Conservation (phyloP, 2,329 filamentous ascomycete species). For the Didymella arachidicola region DNA sequence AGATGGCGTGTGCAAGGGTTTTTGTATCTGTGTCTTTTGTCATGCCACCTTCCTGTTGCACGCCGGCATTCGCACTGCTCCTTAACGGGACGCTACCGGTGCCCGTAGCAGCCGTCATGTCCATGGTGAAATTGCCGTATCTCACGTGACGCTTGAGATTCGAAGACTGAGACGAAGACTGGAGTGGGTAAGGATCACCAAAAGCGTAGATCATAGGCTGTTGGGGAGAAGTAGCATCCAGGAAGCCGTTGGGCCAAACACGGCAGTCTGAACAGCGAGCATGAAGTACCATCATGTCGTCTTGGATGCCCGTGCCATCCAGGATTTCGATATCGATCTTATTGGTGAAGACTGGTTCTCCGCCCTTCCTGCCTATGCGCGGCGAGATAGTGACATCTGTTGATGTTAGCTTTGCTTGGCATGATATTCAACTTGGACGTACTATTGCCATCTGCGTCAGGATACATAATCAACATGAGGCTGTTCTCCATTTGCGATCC, state of each 20-base stretch:
- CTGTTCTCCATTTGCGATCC: constrained; percentile 54
- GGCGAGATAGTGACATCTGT: constrained; percentile 50
- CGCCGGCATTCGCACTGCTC: constrained; percentile 29
- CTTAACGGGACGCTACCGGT: constrained; percentile 46
- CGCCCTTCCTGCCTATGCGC: constrained; percentile 44
- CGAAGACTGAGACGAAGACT: constrained; percentile 43
- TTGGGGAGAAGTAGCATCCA: constrained; percentile 41
- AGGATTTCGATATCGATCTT: constrained; percentile 42
- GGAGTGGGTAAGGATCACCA: constrained; percentile 41
- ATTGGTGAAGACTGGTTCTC: constrained; percentile 47
- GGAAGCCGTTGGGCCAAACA: constrained; percentile 45
- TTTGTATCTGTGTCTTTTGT: constrained; percentile 39
- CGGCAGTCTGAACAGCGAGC: constrained; percentile 53
- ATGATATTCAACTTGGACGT: constrained; percentile 12
- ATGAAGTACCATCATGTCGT: constrained; percentile 49
- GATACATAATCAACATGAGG: constrained; percentile 57
- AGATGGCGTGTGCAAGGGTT: constrained; percentile 42
- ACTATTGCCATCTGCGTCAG: constrained; percentile 45
- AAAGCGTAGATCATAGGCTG: constrained; percentile 56
- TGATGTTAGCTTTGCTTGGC: not conserved
- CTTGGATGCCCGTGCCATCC: constrained; percentile 41
- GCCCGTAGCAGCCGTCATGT: constrained; percentile 51
- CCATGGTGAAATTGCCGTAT: constrained; percentile 54
- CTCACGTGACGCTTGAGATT: constrained; percentile 48
- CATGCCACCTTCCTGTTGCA: constrained; percentile 33